Conservation (phyloP, 1,139 yeast species). For the Ashbya aceris region DNA sequence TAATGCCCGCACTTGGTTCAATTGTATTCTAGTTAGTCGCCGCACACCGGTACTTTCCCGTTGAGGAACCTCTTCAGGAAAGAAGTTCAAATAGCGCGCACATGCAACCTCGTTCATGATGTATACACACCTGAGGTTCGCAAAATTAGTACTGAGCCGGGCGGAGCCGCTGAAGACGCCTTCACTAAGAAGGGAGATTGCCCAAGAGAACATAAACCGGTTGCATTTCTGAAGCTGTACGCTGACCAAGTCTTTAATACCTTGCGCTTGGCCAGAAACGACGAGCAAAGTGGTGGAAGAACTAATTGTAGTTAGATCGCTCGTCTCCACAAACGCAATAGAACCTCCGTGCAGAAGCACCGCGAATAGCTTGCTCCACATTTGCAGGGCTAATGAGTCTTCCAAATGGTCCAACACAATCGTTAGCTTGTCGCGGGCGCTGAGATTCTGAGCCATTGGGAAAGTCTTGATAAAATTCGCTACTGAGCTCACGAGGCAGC, state of each 20-base stretch:
- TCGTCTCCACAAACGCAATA: slow-evolving; percentile 14
- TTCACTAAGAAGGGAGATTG: slow-evolving; percentile 31
- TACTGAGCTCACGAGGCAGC: slow-evolving; percentile 52
- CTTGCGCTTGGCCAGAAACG: slow-evolving; percentile 8
- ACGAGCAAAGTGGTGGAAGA: slow-evolving; percentile 18
- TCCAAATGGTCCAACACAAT: slow-evolving; percentile 27
- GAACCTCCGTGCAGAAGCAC: slow-evolving; percentile 32
- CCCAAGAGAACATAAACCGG: slow-evolving; percentile 23
- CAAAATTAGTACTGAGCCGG: slow-evolving; percentile 13
- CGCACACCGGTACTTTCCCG: slow-evolving; percentile 5
- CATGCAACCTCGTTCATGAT: slow-evolving; percentile 23
- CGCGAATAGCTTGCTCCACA: slow-evolving; percentile 29
- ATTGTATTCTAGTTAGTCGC: slow-evolving; percentile 14
- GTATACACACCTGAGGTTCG: slow-evolving; percentile 36
- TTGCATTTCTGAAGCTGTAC: slow-evolving; percentile 4
- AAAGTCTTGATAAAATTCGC: slow-evolving; percentile 54
- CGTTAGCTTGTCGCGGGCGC: slow-evolving; percentile 36
- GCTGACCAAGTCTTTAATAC: slow-evolving; percentile 3
- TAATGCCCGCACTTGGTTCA: slow-evolving; percentile 40
- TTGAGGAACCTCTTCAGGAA: slow-evolving; percentile 13
- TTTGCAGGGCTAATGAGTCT: slow-evolving; percentile 18
- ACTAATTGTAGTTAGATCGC: slow-evolving; percentile 4
- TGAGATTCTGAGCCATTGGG: slow-evolving; percentile 40
- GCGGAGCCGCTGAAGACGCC: slow-evolving; percentile 35
- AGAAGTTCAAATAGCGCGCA: slow-evolving; percentile 13